Percentiles rank a stretch among this genome's conserved stretches.
These are phyloP conservation scores for Phytopythium ostracodes DNA, from an alignment of 352 stramenopile species.

Conservation along the genomic window DNA sequence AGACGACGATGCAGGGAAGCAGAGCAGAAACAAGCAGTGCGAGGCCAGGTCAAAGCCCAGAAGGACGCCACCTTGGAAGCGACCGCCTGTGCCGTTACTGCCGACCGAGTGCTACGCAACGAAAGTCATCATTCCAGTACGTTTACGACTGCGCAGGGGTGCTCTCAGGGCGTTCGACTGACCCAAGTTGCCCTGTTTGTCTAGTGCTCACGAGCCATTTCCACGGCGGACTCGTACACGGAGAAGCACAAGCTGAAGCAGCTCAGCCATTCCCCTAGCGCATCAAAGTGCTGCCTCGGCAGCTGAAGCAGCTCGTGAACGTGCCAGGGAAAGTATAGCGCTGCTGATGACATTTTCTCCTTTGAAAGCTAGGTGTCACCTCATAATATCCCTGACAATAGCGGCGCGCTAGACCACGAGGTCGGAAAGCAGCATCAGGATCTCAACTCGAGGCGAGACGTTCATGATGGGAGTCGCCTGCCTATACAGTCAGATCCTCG, in stretches of 20 bases:
- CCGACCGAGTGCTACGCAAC: conserved; percentile 43
- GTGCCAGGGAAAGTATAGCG: neutral
- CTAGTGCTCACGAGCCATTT: neutral
- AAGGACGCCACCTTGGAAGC: conserved; percentile 53
- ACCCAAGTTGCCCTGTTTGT: neutral
- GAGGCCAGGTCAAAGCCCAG: conserved; percentile 11
- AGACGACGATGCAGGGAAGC: neutral
- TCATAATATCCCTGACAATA: conserved; percentile 1
- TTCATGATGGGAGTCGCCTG: neutral
- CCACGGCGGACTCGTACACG: conserved; percentile 3
- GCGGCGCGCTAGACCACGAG: neutral
- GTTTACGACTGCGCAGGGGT: neutral
- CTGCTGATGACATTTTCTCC: conserved; percentile 1
- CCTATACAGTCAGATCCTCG: conserved; percentile 24
- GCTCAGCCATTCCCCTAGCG: conserved; percentile 2
- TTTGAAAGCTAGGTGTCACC: neutral
- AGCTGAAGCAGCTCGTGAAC: neutral
- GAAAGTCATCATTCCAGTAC: conserved; percentile 51
- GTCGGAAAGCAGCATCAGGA: neutral
- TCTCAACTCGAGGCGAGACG: neutral
- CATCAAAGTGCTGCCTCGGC: neutral
- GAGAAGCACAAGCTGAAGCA: neutral
- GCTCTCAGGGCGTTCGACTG: too few species aligned
- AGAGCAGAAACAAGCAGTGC: neutral
- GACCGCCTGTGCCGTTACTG: conserved; percentile 49